Percentiles rank a stretch among this genome's conserved stretches.
Evolutionary conservation across 176 grass and related monocot species (phyloP).

Genomic region (Cymbopogon citratus): DNA sequence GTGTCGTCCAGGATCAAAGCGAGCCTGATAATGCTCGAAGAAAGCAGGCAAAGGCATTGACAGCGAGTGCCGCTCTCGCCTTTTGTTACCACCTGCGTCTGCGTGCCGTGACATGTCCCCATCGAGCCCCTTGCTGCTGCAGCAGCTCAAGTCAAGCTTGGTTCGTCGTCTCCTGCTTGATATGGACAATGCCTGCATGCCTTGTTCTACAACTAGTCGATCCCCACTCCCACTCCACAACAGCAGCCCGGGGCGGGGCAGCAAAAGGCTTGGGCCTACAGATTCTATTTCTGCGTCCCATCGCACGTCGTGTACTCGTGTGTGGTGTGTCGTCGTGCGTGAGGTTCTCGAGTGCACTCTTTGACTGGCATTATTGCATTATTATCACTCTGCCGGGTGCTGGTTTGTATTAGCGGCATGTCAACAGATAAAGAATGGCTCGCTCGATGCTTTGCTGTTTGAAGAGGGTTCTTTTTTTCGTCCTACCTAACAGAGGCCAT

Average conservation of each 20-base stretch:
- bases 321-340: neutral
- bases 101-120: neutral
- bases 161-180: neutral
- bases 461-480: neutral
- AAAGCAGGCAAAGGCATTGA: constrained; percentile 13
- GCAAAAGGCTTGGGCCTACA: neutral
- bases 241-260: neutral
- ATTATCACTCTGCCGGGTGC: neutral
- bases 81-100: neutral
- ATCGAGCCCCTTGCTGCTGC: neutral
- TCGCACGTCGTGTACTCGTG: neutral
- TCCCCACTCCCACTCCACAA: neutral
- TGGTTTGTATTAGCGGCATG: constrained; percentile 2
- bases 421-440: neutral
- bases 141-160: neutral
- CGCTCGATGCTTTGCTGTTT: constrained; percentile 1
- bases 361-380: constrained; percentile 17
- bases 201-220: neutral
- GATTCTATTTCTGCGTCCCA: neutral
- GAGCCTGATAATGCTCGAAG: constrained; percentile 9
- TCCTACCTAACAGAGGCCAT: constrained; percentile 37
- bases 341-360: neutral
- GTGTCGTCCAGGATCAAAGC: constrained; percentile 25
- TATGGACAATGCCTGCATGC: neutral
- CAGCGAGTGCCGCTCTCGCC: neutral